phyloP scores from a whole-genome alignment of 306 rosid species.

The Trifolium pratense region DNA sequence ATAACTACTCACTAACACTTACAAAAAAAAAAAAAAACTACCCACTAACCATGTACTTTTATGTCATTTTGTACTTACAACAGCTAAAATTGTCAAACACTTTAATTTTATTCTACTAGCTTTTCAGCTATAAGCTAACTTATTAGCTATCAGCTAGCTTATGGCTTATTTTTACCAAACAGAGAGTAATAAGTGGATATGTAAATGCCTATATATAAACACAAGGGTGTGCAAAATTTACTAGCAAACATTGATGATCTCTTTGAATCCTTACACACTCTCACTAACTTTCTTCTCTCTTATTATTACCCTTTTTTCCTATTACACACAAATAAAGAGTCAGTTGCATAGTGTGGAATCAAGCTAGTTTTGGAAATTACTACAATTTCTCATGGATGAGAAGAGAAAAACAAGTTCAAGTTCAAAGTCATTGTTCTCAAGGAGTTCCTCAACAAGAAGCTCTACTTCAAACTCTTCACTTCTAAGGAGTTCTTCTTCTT shows the following conservation, averaged over 20 bases:
- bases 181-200: constrained; percentile 31
- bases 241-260: constrained; percentile 43
- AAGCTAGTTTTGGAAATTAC: not conserved
- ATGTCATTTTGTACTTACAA: too few relatives aligned
- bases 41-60: too few relatives aligned
- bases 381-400: constrained; percentile 62
- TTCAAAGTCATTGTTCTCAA: constrained; percentile 61
- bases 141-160: too few relatives aligned
- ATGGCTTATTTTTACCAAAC: too few relatives aligned
- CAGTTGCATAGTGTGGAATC: constrained; percentile 12
- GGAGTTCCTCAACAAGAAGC: constrained; percentile 68
- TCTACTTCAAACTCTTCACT: constrained; percentile 75
- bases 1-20: too few relatives aligned
- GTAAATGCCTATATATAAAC: constrained; percentile 39
- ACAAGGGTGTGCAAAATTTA: constrained; percentile 25
- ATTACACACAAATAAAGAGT: constrained; percentile 24
- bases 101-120: too few relatives aligned
- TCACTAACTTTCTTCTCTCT: constrained; percentile 31
- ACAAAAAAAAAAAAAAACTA: too few relatives aligned
- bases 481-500: constrained; percentile 62
- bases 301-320: constrained; percentile 20
- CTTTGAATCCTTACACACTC: constrained; percentile 28
- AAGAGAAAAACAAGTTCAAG: constrained; percentile 68
- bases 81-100: too few relatives aligned
- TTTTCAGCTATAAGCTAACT: too few relatives aligned